Percentiles rank a stretch among this genome's conserved stretches.
Evolutionary conservation across 495 filamentous ascomycete genomes (phyloP).

Genomic region (Xylaria curta): DNA sequence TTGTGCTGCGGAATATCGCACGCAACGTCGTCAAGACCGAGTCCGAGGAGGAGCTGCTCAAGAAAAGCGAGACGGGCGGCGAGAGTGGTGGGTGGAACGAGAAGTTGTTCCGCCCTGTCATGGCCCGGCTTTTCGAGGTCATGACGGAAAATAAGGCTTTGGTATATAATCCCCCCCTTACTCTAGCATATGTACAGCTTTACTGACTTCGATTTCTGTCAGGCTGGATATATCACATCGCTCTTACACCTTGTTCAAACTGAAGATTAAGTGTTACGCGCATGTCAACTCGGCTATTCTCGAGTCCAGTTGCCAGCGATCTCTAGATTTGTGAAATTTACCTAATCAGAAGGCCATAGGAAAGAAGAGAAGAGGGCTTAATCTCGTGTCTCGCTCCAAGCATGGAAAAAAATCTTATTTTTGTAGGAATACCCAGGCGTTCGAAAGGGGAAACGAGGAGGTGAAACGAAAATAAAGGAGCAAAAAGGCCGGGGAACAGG

Average conservation of each 20-base stretch:
- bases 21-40: slow-evolving; percentile 70
- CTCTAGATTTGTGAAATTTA: neutral
- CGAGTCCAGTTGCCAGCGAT: neutral
- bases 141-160: slow-evolving; percentile 60
- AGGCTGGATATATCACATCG: slow-evolving; percentile 40
- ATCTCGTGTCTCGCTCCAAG: neutral
- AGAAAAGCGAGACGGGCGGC: slow-evolving; percentile 47
- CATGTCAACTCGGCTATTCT: neutral
- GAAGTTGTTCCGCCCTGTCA: slow-evolving; percentile 56
- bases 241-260: slow-evolving; percentile 40
- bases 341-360: neutral
- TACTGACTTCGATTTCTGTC: slow-evolving; percentile 23
- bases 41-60: slow-evolving; percentile 59
- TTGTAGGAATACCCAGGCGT: slow-evolving; percentile 29
- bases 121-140: slow-evolving; percentile 57
- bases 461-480: neutral
- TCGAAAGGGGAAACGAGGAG: slow-evolving; percentile 6
- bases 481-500: neutral
- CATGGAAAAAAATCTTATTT: neutral
- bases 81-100: slow-evolving; percentile 54
- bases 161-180: slow-evolving; percentile 38
- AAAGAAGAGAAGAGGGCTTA: neutral
- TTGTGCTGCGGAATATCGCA: slow-evolving; percentile 90
- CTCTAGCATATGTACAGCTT: neutral
- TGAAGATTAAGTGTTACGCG: slow-evolving; percentile 31